Base-by-base conservation (phyloP, 148 eudicot species). In the Dianthus caryophyllus region DNA sequence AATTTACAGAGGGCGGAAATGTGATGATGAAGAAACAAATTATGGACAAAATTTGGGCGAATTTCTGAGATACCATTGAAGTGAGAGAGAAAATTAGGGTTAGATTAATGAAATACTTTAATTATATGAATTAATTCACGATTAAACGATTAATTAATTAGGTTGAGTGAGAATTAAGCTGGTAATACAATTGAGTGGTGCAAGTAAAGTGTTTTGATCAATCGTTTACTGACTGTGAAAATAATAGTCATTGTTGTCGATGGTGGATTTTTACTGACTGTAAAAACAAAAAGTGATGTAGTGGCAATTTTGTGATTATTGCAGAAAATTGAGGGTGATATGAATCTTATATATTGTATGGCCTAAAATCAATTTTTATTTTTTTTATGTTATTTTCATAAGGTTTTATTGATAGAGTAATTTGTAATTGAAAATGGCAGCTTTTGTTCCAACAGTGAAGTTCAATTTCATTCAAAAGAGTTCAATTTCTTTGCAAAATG, bases 371-470 rank as follows among this genome's bases (percentile, higher is more conserved):
- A 25, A 20, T 60, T 61, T 2, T 20, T 73, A 61, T 67, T 41
- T 61, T 70, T 27, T 60, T 65, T 73, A 61, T 67, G 29, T 61
- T 70, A 22, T 60, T 65, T 53, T 48, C 29, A 48, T 43, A 10
- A 46, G 50, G 17, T 48, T 7, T 44, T 21, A 67, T 52, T 71
- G 51, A 75, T 16, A 47, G 11, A 41, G 44, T 41, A 41, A 9
- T 41, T 1, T 4, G 44, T 41, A 9, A 31, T 15, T 22, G 53
- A 71, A 73, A 59, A 80, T 83, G 87, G 87, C 82, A 22, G 58
- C 66, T 46, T 36, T 68, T 69, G 6, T 77, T 26, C 83, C 77
- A 30, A 63, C 66, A 36, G 46, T 72, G 65, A 80, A 66, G 58
- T 24, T 83, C 64, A 72, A 33, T 72, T 77, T 67, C 24, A 20